Evolutionary conservation across 208 protist genomes (phyloP), one percentile per base, ranked within the genome.

Genomic region (Leishmania amazonensis): DNA sequence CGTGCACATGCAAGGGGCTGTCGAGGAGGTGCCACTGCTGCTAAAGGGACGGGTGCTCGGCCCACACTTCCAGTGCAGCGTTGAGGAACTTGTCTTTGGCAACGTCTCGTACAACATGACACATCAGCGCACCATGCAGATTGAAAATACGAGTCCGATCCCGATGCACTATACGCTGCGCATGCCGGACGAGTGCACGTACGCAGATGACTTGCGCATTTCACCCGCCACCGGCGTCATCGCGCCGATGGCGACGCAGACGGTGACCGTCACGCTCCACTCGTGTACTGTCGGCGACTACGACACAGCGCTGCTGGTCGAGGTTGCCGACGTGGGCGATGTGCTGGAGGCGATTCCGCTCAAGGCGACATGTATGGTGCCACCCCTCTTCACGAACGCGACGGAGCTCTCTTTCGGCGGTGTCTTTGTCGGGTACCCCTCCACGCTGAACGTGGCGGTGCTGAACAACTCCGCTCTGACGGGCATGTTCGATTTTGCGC

Each of bases 71-170:
- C 81, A 96, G 77, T 98, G 99, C 83, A 91, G 99, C 81, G 86
- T 93, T 24, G 89, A 97, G 54, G 93, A 95, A 84, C 79, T 99
- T 38, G 94, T 98, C 86, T 99, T 98, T 93, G 97, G 97, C 70
- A 96, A 95, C 75, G 96, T 99, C 19, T 96, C 97, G 19, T 98
- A 97, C 88, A 96, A 96, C 82, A 98, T 98, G 79, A 84, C 89
- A 78, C 93, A 98, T 84, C 76, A 75, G 28, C 87, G 88, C 28
- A 86, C 77, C 11, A 86, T 99, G 53, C 47, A 91, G 47, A 90
- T 99, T 72, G 65, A 85, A 79, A 99, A 99, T 89, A 99, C 98
- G 31, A 98, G 97, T 62, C 95, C 98, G 17, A 96, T 99, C 45
- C 96, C 97, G 24, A 98, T 99, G 90, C 81, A 90, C 47, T 99